Conservation (phyloP, 345 rosid species). For the Salix viminalis region DNA sequence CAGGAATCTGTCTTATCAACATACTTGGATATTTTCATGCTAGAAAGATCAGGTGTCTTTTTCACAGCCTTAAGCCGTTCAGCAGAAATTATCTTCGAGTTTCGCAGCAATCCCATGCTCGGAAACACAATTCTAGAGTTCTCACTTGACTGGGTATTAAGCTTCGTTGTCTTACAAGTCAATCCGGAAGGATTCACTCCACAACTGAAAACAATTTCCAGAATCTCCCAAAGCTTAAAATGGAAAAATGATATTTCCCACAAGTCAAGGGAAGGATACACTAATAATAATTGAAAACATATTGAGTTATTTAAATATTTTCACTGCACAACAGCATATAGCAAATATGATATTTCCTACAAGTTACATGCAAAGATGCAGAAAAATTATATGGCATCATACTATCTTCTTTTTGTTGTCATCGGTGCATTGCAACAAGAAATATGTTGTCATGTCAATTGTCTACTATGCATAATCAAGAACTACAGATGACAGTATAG, state of each 20-base stretch:
- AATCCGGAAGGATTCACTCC: slow-evolving; percentile 34
- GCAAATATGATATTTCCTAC: too few relatives aligned
- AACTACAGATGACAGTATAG: background rate
- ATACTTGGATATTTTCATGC: slow-evolving; percentile 47
- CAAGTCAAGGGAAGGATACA: too few relatives aligned
- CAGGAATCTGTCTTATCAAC: background rate
- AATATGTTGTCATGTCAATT: background rate
- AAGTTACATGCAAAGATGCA: too few relatives aligned
- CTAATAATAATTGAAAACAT: too few relatives aligned
- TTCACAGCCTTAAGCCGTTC: slow-evolving; percentile 46
- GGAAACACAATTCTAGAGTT: slow-evolving; percentile 30
- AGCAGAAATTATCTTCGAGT: slow-evolving; percentile 29
- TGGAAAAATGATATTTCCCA: background rate
- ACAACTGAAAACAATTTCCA: slow-evolving; percentile 32
- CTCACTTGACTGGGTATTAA: slow-evolving; percentile 9
- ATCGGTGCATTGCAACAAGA: background rate
- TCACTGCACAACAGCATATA: too few relatives aligned
- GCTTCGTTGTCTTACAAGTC: slow-evolving; percentile 36
- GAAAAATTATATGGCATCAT: too few relatives aligned
- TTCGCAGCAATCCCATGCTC: slow-evolving; percentile 31
- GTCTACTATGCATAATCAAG: background rate
- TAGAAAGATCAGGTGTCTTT: slow-evolving; percentile 39
- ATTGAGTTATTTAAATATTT: too few relatives aligned
- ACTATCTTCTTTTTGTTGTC: too few relatives aligned
- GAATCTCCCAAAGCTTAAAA: background rate